Base-by-base conservation (phyloP, 2,329 filamentous ascomycete genomes). In the Calonectria pteridis region DNA sequence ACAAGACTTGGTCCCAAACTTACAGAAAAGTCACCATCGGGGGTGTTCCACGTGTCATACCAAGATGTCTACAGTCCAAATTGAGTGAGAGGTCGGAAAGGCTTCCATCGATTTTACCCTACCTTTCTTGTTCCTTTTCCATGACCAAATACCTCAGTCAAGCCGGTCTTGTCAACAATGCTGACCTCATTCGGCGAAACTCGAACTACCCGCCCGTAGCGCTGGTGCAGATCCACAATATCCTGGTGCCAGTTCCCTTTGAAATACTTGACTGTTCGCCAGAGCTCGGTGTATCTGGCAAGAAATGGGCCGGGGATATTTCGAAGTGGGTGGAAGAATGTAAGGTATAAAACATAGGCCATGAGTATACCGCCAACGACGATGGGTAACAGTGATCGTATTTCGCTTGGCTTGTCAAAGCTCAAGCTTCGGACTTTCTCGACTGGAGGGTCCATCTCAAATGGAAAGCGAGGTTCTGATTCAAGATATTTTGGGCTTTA, bases 71-170 rank as follows among this genome's bases (percentile, higher is more conserved):
- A 26, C 10, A 40, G 0, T 20, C 23, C 4, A 23, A 40, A 28
- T 37, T 59, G 6, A 28, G 33, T 18, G 6, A 10, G 29, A 59
- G 14, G 6, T 23, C 2, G 7, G n/a, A 6, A 16, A 23, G 23
- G 28, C 2, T 33, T 20, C 2, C 6, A 26, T 3, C 11, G 2
- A 3, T 4, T 23, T n/a, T 26, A 9, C 5, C 55, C 16, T 16
- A 59, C 55, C 55, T 59, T 59, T 59, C 14, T 59, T 9, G 55
- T 59, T 20, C 55, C 55, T 18, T 59, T 59, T 37, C 55, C 55
- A 35, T 59, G 55, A 23, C 55, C 55, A 11, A 26, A 59, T 20
- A 40, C 20, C 28, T 40, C 33, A 28, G 33, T 28, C 2, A 59
- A 33, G n/a, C 55, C 33, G 7, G n/a, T 40, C 55, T 59, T 59